Evolutionary conservation across 2,329 filamentous ascomycete genomes (phyloP).

Genomic region (Magnaporthiopsis rhizophila): DNA sequence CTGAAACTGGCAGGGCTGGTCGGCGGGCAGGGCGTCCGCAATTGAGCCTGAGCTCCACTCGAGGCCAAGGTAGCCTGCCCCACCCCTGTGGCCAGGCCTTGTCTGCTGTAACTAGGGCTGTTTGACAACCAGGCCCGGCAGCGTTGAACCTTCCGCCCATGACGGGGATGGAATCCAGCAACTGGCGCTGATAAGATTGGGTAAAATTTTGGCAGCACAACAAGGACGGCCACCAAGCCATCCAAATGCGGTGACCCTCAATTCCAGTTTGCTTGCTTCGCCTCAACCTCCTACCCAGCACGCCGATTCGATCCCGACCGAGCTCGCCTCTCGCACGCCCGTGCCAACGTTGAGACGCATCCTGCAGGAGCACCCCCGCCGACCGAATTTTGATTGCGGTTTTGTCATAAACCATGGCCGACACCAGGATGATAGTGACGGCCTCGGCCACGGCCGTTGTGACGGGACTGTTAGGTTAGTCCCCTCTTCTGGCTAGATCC

Average conservation of each 20-base stretch:
- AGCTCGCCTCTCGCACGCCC: not conserved
- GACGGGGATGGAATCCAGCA: not conserved
- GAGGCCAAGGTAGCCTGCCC: not conserved
- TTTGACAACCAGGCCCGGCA: not conserved
- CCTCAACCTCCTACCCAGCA: not conserved
- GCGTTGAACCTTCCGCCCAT: not conserved
- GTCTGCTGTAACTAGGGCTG: not conserved
- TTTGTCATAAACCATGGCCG: slow-evolving; percentile 46
- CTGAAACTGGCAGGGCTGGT: not conserved
- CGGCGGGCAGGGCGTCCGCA: not conserved
- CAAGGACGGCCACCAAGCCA: not conserved
- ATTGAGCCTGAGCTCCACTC: not conserved
- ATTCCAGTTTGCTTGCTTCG: not conserved
- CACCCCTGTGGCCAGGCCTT: not conserved
- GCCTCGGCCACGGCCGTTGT: slow-evolving; percentile 54
- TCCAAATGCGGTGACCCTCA: not conserved
- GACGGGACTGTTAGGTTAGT: slow-evolving; percentile 51
- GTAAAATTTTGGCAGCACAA: slow-evolving; percentile 3
- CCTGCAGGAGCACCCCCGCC: not conserved
- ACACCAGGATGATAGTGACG: slow-evolving; percentile 50
- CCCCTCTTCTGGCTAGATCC: not conserved
- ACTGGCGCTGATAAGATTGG: slow-evolving; percentile 5
- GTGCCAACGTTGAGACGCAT: not conserved
- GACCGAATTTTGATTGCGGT: slow-evolving; percentile 28
- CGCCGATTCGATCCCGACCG: not conserved